Conservation (phyloP, 768 basidiomycete species). For the Suillus placidus region DNA sequence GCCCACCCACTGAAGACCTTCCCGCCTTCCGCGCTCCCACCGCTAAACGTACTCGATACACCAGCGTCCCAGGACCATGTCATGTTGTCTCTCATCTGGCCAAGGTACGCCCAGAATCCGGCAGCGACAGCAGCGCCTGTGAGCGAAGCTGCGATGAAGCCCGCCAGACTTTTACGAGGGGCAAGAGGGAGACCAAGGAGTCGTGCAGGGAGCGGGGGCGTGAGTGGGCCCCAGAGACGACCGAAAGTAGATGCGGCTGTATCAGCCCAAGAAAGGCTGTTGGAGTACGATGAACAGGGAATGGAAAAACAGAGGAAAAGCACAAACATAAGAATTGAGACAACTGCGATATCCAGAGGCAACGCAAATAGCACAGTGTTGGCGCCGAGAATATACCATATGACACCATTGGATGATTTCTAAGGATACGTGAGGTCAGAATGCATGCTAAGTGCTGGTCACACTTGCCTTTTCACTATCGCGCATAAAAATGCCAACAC, state of each 20-base stretch:
- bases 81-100: constrained; percentile 45
- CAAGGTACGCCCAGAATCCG: constrained; percentile 73
- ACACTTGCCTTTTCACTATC: constrained; percentile 69
- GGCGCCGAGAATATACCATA: constrained; percentile 88
- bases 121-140: constrained; percentile 70
- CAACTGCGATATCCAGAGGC: constrained; percentile 87
- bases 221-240: constrained; percentile 75
- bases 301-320: neutral
- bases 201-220: constrained; percentile 59
- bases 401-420: constrained; percentile 81
- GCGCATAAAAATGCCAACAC: constrained; percentile 85
- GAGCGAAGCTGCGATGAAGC: constrained; percentile 75
- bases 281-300: constrained; percentile 10
- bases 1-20: constrained; percentile 31
- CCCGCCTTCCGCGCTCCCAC: constrained; percentile 10
- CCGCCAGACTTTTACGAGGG: constrained; percentile 81
- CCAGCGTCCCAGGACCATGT: constrained; percentile 64
- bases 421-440: constrained; percentile 26
- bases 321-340: constrained; percentile 87
- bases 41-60: constrained; percentile 36
- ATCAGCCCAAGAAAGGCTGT: constrained; percentile 93
- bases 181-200: constrained; percentile 67
- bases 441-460: constrained; percentile 26
- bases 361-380: constrained; percentile 73
- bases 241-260: constrained; percentile 93